phyloP scores from a whole-genome alignment of 208 protist genomes.

The Wallacemonas collosoma region DNA sequence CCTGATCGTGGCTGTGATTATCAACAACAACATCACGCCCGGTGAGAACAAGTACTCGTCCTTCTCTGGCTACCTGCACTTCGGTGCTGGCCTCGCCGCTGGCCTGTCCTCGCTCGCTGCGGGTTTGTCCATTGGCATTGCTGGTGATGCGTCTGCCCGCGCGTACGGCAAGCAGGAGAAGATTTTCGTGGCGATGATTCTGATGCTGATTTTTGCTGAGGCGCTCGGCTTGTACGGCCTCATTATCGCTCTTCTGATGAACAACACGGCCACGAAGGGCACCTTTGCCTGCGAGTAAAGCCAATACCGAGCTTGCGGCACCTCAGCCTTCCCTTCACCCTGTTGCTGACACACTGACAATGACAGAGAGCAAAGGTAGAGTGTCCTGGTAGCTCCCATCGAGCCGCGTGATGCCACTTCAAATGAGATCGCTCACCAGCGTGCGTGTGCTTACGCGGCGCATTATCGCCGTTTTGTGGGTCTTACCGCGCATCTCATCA shows the following conservation, averaged over 20 bases:
- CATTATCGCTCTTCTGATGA: slow-evolving; percentile 98
- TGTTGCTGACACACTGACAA: no score
- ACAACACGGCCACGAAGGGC: slow-evolving; percentile 88
- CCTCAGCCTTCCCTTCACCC: no score
- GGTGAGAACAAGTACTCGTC: slow-evolving; percentile 68
- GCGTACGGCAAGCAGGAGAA: slow-evolving; percentile 96
- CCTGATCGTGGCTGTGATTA: slow-evolving; percentile 99
- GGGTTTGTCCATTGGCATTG: slow-evolving; percentile 99
- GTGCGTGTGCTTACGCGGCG: no score
- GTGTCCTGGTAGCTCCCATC: no score
- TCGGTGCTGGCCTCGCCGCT: slow-evolving; percentile 96
- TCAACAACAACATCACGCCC: slow-evolving; percentile 91
- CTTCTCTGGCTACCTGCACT: slow-evolving; percentile 93
- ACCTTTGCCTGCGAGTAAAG: slow-evolving; percentile 46
- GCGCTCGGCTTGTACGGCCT: slow-evolving; percentile 99
- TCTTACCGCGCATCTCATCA: no score
- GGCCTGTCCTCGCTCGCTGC: slow-evolving; percentile 95
- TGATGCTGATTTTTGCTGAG: slow-evolving; percentile 99
- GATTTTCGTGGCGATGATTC: slow-evolving; percentile 99
- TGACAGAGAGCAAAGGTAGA: no score
- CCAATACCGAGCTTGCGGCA: no score
- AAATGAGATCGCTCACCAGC: no score
- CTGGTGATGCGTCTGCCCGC: slow-evolving; percentile 96
- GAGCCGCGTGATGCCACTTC: no score
- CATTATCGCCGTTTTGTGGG: no score